Evolutionary conservation across 106 monocot genomes (phyloP).

Genomic region (Phalaenopsis aphrodite): DNA sequence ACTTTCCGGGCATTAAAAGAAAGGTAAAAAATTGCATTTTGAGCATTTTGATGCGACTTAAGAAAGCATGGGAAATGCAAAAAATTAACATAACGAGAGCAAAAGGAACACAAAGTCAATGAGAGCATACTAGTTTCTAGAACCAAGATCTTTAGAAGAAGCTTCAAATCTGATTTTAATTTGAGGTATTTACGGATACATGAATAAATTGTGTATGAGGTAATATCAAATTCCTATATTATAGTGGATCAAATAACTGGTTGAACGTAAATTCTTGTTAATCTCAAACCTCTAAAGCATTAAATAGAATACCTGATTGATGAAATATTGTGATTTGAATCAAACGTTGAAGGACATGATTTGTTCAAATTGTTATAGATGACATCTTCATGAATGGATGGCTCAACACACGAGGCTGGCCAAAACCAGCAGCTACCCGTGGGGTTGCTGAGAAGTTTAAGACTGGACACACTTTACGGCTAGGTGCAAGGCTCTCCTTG

Average conservation of each 20-base stretch:
- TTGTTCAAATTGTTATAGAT: background rate
- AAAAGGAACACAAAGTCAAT: background rate
- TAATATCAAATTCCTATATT: background rate
- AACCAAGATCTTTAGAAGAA: background rate
- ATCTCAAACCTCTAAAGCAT: background rate
- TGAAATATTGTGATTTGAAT: background rate
- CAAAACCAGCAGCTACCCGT: too few species aligned
- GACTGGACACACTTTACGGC: too few species aligned
- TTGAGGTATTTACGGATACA: background rate
- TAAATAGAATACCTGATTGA: background rate
- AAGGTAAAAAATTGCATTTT: background rate
- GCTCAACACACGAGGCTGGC: too few species aligned
- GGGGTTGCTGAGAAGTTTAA: too few species aligned
- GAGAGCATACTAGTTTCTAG: slow-evolving; percentile 1
- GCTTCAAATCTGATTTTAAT: background rate
- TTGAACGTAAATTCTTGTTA: background rate
- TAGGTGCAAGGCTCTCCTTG: too few species aligned
- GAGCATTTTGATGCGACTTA: background rate
- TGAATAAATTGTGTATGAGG: background rate
- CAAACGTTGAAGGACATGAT: background rate
- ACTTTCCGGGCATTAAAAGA: background rate
- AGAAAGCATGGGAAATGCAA: background rate
- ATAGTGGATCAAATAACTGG: background rate
- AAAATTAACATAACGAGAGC: background rate
- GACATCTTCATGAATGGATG: too few species aligned